Conservation (phyloP, 192 early-diverging fungal species). For the Coemansia guatemalensis region DNA sequence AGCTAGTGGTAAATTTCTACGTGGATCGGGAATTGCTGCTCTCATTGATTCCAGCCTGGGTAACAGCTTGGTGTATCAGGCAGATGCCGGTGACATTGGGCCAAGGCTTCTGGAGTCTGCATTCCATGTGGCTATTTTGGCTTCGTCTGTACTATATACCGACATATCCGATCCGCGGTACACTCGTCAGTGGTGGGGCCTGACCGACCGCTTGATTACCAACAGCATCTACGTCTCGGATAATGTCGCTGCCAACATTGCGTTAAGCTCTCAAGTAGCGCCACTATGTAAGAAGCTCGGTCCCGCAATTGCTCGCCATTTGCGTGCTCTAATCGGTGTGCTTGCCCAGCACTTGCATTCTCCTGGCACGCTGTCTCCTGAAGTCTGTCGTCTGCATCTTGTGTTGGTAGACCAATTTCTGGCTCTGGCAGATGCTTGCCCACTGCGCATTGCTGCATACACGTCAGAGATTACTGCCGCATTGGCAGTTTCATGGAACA, state of each 20-base stretch:
- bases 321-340: slow-evolving; percentile 37
- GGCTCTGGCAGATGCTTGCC: slow-evolving; percentile 23
- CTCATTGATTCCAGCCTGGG: slow-evolving; percentile 25
- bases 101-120: slow-evolving; percentile 17
- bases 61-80: slow-evolving; percentile 20
- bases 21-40: slow-evolving; percentile 34
- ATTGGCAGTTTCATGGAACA: slow-evolving; percentile 36
- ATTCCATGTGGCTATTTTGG: slow-evolving; percentile 14
- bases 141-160: slow-evolving; percentile 9
- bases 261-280: slow-evolving; percentile 18
- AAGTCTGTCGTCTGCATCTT: slow-evolving; percentile 20
- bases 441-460: slow-evolving; percentile 23
- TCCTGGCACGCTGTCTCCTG: slow-evolving; percentile 12
- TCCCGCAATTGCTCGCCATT: slow-evolving; percentile 23
- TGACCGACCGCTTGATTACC: slow-evolving; percentile 23
- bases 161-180: slow-evolving; percentile 6
- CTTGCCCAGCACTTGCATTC: slow-evolving; percentile 19
- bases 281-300: slow-evolving; percentile 23
- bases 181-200: slow-evolving; percentile 25
- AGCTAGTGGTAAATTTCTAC: slow-evolving; percentile 18
- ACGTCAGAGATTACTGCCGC: slow-evolving; percentile 26
- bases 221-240: slow-evolving; percentile 36
- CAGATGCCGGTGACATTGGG: slow-evolving; percentile 11
- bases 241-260: slow-evolving; percentile 18
- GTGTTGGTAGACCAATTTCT: slow-evolving; percentile 19